These are phyloP conservation scores for Litchi chinensis DNA, from an alignment of 345 rosid genomes.

Conservation along the genomic window DNA sequence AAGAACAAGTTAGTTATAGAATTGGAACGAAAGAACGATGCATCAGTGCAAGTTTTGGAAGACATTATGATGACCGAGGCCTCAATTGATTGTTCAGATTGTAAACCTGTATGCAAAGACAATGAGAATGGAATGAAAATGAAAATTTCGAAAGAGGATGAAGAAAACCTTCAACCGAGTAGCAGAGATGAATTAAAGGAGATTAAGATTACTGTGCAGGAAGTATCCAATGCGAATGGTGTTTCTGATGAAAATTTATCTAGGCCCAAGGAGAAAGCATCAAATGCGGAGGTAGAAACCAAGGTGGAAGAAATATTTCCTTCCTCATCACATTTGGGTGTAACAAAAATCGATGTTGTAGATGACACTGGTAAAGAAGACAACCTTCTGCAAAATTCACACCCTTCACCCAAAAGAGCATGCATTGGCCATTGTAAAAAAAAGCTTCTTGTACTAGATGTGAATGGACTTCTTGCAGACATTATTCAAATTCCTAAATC, in stretches of 20 bases:
- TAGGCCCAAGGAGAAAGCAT: background rate
- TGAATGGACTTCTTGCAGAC: slow-evolving; percentile 84
- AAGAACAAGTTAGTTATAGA: slow-evolving; percentile 18
- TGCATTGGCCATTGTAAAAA: slow-evolving; percentile 36
- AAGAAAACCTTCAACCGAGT: background rate
- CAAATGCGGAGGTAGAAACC: slow-evolving; percentile 26
- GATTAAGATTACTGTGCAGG: slow-evolving; percentile 1
- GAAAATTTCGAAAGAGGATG: slow-evolving; percentile 16
- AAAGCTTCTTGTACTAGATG: slow-evolving; percentile 78
- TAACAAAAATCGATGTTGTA: slow-evolving; percentile 8
- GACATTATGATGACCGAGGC: slow-evolving; percentile 16
- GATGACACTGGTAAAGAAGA: slow-evolving; percentile 22
- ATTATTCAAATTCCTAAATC: slow-evolving; percentile 32
- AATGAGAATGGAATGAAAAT: slow-evolving; percentile 14
- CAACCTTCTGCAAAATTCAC: slow-evolving; percentile 18
- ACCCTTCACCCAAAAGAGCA: slow-evolving; percentile 26
- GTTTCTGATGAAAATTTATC: background rate
- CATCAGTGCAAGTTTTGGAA: slow-evolving; percentile 16
- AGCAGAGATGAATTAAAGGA: background rate
- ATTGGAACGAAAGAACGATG: slow-evolving; percentile 6
- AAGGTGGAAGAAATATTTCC: slow-evolving; percentile 17
- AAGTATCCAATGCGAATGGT: background rate
- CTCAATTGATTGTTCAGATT: slow-evolving; percentile 17
- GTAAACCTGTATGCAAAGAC: slow-evolving; percentile 15
- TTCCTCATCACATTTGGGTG: slow-evolving; percentile 25